These are phyloP conservation scores for Colletotrichum truncatum DNA, from an alignment of 2,329 filamentous ascomycete genomes.

Conservation along the genomic window DNA sequence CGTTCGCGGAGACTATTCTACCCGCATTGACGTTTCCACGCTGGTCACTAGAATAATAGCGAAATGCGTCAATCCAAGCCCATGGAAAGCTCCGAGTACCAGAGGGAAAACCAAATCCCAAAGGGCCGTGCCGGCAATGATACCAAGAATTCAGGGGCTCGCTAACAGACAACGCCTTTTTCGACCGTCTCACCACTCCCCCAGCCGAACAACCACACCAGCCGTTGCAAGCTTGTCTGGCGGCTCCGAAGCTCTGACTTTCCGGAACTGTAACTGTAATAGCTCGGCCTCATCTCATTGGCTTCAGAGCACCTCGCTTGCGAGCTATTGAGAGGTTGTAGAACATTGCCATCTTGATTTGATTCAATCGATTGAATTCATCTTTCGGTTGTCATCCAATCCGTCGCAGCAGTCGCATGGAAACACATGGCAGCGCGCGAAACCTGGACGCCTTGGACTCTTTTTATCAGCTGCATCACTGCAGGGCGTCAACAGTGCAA, in stretches of 20 bases:
- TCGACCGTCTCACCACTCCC: constrained; percentile 16
- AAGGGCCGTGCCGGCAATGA: constrained; percentile 4
- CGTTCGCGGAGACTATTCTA: neutral
- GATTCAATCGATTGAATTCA: constrained; percentile 1
- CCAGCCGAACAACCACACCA: constrained; percentile 1
- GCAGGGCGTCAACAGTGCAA: neutral
- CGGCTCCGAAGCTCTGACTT: constrained; percentile 1
- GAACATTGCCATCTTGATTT: neutral
- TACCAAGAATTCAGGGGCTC: constrained; percentile 12
- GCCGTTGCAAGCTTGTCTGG: constrained; percentile 11
- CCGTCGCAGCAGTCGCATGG: neutral
- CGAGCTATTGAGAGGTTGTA: neutral
- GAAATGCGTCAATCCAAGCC: neutral
- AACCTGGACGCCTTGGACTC: neutral
- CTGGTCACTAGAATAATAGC: neutral
- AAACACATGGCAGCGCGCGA: neutral
- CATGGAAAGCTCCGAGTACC: neutral
- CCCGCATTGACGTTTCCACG: constrained; percentile 2
- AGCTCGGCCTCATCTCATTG: neutral
- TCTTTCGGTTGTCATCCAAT: neutral
- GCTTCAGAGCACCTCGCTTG: neutral
- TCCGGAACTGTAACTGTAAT: neutral
- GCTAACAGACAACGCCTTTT: neutral
- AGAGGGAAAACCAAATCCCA: neutral
- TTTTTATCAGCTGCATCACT: neutral